Evolutionary conservation across 177 flowering plant genomes (phyloP), one percentile per base, ranked within the genome.

Genomic region (Vitis hybrid): DNA sequence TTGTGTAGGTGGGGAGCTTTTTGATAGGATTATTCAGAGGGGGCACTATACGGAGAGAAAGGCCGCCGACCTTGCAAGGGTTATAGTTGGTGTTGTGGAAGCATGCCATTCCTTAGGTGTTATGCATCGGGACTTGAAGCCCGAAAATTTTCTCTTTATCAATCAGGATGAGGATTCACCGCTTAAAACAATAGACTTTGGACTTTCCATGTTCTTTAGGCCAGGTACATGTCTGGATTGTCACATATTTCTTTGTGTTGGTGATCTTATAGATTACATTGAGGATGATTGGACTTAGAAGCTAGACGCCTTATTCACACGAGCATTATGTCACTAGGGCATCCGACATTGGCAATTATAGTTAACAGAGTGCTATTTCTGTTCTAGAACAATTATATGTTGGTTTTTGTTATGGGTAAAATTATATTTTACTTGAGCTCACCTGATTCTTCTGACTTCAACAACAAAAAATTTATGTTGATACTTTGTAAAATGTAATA

Each of bases 51-150:
- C 90, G 0, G 96, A 91, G 77, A 81, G 82, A 56, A 84, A 89
- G 73, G 93, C 93, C 0, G 93, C 92, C 55, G 88, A 85, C 67
- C 90, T 90, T 59, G 85, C 96, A 1, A 81, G 91, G 78, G 14
- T 78, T 2, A 90, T 90, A 48, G 90, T 90, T 60, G 84, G 90
- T 68, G 92, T 88, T 24, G 87, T 90, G 11, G 88, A 90, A 65
- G 84, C 92, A 5, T 90, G 94, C 69, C 94, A 90, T 77, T 90
- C 94, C 49, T 70, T 90, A 27, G 95, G 95, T n/a, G 95, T 90
- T 11, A 84, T 90, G 91, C 95, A 90, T 68, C 77, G 95, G 51
- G 95, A 90, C 68, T 72, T 90, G 66, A 90, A 90, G 85, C 95
- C 95, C 17, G 95, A 90, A 81, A 90, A 90, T 82, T 91, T 91